A percentile compares a stretch with the other conserved stretches of the same genome.
Conservation (phyloP, 495 filamentous ascomycete species). For the Endocarpon pusillum region DNA sequence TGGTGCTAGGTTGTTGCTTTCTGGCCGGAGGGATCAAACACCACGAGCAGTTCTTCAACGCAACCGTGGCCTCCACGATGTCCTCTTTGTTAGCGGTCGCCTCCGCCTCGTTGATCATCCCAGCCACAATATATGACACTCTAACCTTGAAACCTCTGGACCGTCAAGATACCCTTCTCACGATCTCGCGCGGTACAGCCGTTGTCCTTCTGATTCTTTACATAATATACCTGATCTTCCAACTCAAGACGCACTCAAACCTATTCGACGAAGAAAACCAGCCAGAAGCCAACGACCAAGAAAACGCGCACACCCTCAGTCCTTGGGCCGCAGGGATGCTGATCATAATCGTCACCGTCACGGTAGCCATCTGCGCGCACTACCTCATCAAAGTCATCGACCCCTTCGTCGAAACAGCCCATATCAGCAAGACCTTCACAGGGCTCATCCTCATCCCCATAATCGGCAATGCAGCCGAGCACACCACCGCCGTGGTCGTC, state of each 20-base stretch:
- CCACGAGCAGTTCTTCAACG: conserved; percentile 63
- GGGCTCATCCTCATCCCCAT: conserved; percentile 91
- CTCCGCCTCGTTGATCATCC: conserved; percentile 82
- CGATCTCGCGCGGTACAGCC: conserved; percentile 78
- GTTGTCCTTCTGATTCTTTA: conserved; percentile 83
- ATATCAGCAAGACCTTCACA: conserved; percentile 91
- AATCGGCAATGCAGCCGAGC: conserved; percentile 93
- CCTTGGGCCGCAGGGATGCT: conserved; percentile 56
- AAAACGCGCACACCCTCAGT: conserved; percentile 42
- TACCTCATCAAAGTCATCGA: conserved; percentile 91
- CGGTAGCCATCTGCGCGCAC: conserved; percentile 85
- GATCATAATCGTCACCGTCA: conserved; percentile 58
- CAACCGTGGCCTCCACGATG: conserved; percentile 82
- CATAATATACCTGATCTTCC: conserved; percentile 79
- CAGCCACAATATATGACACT: conserved; percentile 57
- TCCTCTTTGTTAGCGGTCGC: conserved; percentile 91
- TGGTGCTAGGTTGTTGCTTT: conserved; percentile 96
- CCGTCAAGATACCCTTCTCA: conserved; percentile 47
- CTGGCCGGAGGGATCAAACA: conserved; percentile 59
- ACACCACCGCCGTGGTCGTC: conserved; percentile 86
- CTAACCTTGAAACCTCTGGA: conserved; percentile 20
- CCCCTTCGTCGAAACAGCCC: conserved; percentile 59
- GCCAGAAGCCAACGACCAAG: conserved; percentile 26
- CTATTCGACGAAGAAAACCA: conserved; percentile 56
- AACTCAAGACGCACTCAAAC: conserved; percentile 62